Conservation (phyloP, 208 protist species). For the Phytomonas serpens region DNA sequence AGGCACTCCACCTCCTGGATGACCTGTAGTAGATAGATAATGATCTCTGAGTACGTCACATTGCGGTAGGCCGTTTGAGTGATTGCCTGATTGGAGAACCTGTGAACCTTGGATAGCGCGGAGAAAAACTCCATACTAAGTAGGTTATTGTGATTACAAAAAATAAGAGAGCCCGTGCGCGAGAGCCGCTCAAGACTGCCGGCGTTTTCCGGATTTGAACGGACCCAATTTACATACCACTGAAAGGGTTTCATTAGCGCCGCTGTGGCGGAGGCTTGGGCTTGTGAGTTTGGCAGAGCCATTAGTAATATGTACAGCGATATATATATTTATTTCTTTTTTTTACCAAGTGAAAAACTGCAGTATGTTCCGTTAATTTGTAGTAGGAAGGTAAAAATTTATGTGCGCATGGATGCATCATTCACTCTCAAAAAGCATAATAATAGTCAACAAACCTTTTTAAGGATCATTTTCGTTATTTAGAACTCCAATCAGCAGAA, state of each 20-base stretch:
- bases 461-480: neutral
- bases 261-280: neutral
- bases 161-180: conserved; percentile 46
- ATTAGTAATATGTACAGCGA: neutral
- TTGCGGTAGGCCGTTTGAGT: conserved; percentile 23
- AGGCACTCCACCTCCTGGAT: conserved; percentile 53
- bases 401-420: neutral
- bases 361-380: neutral
- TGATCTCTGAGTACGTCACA: conserved; percentile 28
- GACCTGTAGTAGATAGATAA: conserved; percentile 24
- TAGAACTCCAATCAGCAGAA: neutral
- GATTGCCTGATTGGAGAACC: conserved; percentile 45
- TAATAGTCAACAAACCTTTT: neutral
- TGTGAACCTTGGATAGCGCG: conserved; percentile 46
- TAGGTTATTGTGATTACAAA: conserved; percentile 53
- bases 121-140: conserved; percentile 57
- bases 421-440: neutral
- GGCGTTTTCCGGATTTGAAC: conserved; percentile 56
- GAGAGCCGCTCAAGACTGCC: conserved; percentile 54
- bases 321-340: neutral
- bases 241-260: conserved; percentile 16
- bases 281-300: neutral
- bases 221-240: conserved; percentile 67
- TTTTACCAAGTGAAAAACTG: neutral
- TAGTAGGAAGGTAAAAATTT: neutral